Conservation (phyloP, 352 stramenopile species). For the Pythium rhizo-oryzae region DNA sequence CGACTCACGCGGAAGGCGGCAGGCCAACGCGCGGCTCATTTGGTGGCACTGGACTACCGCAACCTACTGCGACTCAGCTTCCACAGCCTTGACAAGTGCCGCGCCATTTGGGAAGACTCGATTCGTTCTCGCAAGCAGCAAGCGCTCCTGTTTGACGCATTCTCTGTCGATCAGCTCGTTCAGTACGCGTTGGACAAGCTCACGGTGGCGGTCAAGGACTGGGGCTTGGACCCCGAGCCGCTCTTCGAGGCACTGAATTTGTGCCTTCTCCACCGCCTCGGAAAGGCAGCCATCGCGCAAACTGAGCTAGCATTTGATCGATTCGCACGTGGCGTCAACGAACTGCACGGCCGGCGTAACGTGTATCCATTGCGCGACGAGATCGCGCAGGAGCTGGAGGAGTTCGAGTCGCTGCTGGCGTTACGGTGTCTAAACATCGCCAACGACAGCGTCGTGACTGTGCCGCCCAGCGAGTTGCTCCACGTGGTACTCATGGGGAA, state of each 20-base stretch:
- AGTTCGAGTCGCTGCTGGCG: constrained; percentile 64
- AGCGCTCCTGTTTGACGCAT: constrained; percentile 30
- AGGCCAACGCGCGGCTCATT: constrained; percentile 45
- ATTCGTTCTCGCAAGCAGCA: constrained; percentile 35
- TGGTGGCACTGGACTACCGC: constrained; percentile 55
- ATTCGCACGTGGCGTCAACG: constrained; percentile 57
- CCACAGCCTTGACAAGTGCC: constrained; percentile 49
- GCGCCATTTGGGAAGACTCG: constrained; percentile 46
- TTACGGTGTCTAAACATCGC: constrained; percentile 66
- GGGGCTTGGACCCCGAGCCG: constrained; percentile 62
- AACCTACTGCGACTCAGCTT: constrained; percentile 37
- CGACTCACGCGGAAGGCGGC: constrained; percentile 39
- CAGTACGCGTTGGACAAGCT: constrained; percentile 59
- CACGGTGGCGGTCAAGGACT: constrained; percentile 68
- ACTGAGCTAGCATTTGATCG: constrained; percentile 56
- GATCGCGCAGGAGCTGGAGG: constrained; percentile 67
- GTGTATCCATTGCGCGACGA: constrained; percentile 61
- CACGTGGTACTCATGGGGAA: constrained; percentile 54
- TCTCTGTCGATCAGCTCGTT: constrained; percentile 45
- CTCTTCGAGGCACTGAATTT: constrained; percentile 73
- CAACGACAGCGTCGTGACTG: constrained; percentile 38
- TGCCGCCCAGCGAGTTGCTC: constrained; percentile 60
- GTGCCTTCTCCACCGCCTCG: constrained; percentile 53
- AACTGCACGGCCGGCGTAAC: constrained; percentile 50
- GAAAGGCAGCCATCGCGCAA: constrained; percentile 38